Evolutionary conservation across 1,284 basidiomycete genomes (phyloP).

Genomic region (Ceratobasidium theobromae): DNA sequence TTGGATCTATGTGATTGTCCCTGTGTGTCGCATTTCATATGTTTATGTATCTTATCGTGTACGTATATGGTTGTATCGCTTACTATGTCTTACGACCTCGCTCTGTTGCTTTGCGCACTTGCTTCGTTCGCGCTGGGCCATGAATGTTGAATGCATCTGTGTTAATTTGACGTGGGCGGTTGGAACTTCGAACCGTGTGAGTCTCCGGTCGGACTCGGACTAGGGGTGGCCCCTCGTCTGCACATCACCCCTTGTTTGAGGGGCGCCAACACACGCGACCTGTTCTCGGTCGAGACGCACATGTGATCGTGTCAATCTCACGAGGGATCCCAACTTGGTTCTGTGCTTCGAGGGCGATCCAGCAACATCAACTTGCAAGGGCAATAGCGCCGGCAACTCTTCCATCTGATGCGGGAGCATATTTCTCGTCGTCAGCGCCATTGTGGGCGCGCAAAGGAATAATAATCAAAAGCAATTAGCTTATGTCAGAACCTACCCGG

Average conservation of each 20-base stretch:
- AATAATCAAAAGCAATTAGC: background rate
- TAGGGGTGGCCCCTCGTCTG: background rate
- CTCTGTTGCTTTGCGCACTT: background rate
- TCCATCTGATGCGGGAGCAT: no score
- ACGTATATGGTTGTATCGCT: conserved; percentile 5
- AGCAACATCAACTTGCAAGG: no score
- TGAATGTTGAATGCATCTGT: background rate
- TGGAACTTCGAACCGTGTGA: background rate
- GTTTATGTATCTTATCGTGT: conserved; percentile 18
- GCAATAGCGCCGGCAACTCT: no score
- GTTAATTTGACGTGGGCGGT: background rate
- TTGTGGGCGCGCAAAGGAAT: background rate
- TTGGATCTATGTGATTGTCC: conserved; percentile 24
- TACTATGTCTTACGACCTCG: background rate
- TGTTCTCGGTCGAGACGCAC: conserved; percentile 16
- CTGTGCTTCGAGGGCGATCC: background rate
- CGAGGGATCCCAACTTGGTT: background rate
- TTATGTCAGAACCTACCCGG: background rate
- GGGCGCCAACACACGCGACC: background rate
- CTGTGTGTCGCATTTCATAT: conserved; percentile 22
- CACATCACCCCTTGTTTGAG: conserved; percentile 29
- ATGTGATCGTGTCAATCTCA: conserved; percentile 4
- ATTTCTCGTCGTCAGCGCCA: background rate
- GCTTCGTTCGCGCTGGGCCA: background rate
- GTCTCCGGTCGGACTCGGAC: background rate